Percentiles rank a stretch among this genome's conserved stretches.
Evolutionary conservation across 352 stramenopile genomes (phyloP).

Genomic region (Pythium guiyangense): DNA sequence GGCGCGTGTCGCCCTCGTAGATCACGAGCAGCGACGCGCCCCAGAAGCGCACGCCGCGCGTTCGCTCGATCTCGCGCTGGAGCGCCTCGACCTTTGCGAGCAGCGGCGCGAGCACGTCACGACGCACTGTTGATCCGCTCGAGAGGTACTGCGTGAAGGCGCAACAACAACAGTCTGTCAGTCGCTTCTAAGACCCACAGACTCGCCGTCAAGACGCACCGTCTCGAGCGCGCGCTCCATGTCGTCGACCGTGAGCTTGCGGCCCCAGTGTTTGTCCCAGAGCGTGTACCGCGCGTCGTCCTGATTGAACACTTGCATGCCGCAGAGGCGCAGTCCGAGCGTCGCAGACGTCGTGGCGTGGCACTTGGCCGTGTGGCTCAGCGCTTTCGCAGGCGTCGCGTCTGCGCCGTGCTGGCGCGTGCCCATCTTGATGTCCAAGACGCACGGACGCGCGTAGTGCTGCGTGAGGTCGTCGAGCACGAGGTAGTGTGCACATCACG

Average conservation of each 20-base stretch:
- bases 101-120: constrained; percentile 36
- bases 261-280: constrained; percentile 79
- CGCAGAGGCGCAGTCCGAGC: constrained; percentile 67
- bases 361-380: constrained; percentile 69
- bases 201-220: too few relatives aligned
- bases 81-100: constrained; percentile 40
- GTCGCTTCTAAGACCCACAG: too few relatives aligned
- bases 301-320: constrained; percentile 77
- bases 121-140: constrained; percentile 33
- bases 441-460: constrained; percentile 54
- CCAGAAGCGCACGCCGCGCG: constrained; percentile 67
- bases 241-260: constrained; percentile 42
- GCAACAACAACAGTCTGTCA: too few relatives aligned
- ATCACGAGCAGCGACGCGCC: constrained; percentile 67
- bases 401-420: constrained; percentile 73
- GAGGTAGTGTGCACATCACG: constrained; percentile 51
- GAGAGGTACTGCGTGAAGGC: constrained; percentile 61
- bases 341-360: constrained; percentile 62
- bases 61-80: constrained; percentile 32
- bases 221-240: constrained; percentile 59
- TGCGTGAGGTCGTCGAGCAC: constrained; percentile 68
- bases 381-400: constrained; percentile 56
- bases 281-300: constrained; percentile 54
- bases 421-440: constrained; percentile 83
- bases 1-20: constrained; percentile 59